Evolutionary conservation across 2,329 filamentous ascomycete species (phyloP).

Genomic region (Fusarium miscanthi): DNA sequence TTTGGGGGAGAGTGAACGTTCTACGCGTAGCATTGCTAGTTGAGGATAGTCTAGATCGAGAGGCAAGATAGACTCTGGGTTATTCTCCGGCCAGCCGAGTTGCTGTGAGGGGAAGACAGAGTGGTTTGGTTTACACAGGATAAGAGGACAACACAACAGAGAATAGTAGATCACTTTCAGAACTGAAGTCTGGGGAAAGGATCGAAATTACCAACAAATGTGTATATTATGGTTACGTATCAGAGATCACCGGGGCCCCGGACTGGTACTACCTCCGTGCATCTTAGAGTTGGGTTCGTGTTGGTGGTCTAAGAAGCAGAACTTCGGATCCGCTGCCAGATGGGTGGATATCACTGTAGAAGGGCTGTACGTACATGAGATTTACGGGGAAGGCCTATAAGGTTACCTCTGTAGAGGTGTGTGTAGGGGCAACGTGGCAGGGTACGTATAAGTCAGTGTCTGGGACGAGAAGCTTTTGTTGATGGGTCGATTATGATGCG

Average conservation of each 20-base stretch:
- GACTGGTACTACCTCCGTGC: conserved; percentile 12
- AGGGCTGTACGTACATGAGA: not conserved
- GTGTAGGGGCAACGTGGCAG: conserved; percentile 14
- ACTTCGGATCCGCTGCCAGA: conserved; percentile 38
- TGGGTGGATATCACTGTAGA: not conserved
- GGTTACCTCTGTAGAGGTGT: not conserved
- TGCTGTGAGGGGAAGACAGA: conserved; percentile 19
- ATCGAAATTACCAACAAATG: not conserved
- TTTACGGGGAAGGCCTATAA: not conserved
- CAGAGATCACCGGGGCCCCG: conserved; percentile 29
- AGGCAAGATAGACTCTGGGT: conserved; percentile 1
- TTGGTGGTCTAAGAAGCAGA: conserved; percentile 25
- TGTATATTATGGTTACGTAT: not conserved
- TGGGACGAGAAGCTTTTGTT: conserved; percentile 4
- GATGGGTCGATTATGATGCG: conserved; percentile 19
- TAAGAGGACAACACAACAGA: not conserved
- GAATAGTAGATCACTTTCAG: not conserved
- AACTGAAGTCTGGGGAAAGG: conserved; percentile 25
- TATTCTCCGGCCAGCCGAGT: conserved; percentile 25
- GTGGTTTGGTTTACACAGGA: not conserved
- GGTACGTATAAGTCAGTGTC: not conserved
- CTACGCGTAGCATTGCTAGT: not conserved
- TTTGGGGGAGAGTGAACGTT: not conserved
- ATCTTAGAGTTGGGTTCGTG: conserved; percentile 10
- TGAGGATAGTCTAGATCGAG: conserved; percentile 1